Base-by-base conservation (phyloP, 768 basidiomycete species). In the Russula emetica region DNA sequence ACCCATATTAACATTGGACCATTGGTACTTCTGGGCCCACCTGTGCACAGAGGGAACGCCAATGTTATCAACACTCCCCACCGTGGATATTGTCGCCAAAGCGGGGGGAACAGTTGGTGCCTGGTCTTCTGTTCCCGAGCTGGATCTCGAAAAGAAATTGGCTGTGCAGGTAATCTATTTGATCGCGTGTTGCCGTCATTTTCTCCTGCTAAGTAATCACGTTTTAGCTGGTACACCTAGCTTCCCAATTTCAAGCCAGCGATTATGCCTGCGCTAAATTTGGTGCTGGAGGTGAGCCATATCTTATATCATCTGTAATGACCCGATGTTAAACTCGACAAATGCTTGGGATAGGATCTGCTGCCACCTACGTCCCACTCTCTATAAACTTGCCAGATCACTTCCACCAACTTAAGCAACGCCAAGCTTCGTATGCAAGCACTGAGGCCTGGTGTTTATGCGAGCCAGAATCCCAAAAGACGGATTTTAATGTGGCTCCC, bases 171-270 rank as follows among this genome's bases (percentile, higher is more conserved):
- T 68, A 49, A 22, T 14, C 18, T 8, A 40, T 51, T 51, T 44
- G 13, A n/a, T 45, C 11, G 1, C 28, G 16, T 30, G n/a, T n/a
- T 14, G 11, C 20, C 24, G 10, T 58, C 24, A 24, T 18, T 24
- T 28, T 16, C 6, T 9, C 45, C 24, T n/a, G 30, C 47, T 45
- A 36, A 59, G 24, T 13, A 1, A 10, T 40, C 50, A 28, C 4
- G 47, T 28, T 58, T 8, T 32, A 69, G 68, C 49, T 69, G 59
- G 63, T 69, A 45, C 68, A 69, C 53, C 57, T 69, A 18, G 68
- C 68, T 51, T 69, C 68, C 45, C 68, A 69, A 49, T 69, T 69
- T 52, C 68, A 69, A 30, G 68, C 62, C 22, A 69, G 68, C 34
- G 68, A 67, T 49, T 69, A 69, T 56, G 55, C 59, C 38, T 63